A percentile compares a stretch with the other conserved stretches of the same genome.
phyloP scores from a whole-genome alignment of 495 filamentous ascomycete species.

The Apodospora peruviana region DNA sequence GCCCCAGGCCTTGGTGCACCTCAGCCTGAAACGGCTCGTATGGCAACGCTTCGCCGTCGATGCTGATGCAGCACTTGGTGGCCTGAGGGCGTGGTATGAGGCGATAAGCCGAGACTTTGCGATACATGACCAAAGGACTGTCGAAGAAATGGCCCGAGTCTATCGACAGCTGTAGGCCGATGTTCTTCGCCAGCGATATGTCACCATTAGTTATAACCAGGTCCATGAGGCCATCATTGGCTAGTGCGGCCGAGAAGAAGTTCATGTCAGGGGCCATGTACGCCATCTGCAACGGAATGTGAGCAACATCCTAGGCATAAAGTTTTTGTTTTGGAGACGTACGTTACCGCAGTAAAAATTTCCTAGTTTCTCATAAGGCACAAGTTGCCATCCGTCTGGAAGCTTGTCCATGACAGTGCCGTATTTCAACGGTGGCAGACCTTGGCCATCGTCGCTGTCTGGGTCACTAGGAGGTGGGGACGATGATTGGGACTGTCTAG shows the following conservation, averaged over 20 bases:
- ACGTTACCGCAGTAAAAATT: conserved; percentile 93
- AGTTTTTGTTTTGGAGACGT: conserved; percentile 17
- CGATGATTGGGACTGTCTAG: conserved; percentile 2
- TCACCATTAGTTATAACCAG: conserved; percentile 75
- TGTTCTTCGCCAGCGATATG: conserved; percentile 54
- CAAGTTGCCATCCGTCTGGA: conserved; percentile 66
- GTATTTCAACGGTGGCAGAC: conserved; percentile 67
- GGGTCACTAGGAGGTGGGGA: conserved; percentile 1
- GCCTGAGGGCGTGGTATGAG: conserved; percentile 66
- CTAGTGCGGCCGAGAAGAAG: conserved; percentile 83
- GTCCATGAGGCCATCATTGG: conserved; percentile 81
- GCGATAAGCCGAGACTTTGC: conserved; percentile 77
- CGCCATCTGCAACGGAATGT: conserved; percentile 57
- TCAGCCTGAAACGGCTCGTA: conserved; percentile 90
- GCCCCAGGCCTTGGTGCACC: conserved; percentile 79
- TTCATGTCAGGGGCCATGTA: conserved; percentile 81
- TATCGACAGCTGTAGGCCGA: conserved; percentile 64
- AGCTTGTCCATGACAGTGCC: conserved; percentile 74
- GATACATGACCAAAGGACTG: conserved; percentile 67
- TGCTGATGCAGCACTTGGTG: conserved; percentile 75
- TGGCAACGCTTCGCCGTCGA: conserved; percentile 84
- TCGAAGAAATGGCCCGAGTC: conserved; percentile 73
- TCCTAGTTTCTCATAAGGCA: conserved; percentile 69
- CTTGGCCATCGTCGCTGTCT: conserved; percentile 16
- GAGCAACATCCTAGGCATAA: too few relatives aligned